Conservation (phyloP, 2,329 filamentous ascomycete genomes). For the Paecilomyces variotii region DNA sequence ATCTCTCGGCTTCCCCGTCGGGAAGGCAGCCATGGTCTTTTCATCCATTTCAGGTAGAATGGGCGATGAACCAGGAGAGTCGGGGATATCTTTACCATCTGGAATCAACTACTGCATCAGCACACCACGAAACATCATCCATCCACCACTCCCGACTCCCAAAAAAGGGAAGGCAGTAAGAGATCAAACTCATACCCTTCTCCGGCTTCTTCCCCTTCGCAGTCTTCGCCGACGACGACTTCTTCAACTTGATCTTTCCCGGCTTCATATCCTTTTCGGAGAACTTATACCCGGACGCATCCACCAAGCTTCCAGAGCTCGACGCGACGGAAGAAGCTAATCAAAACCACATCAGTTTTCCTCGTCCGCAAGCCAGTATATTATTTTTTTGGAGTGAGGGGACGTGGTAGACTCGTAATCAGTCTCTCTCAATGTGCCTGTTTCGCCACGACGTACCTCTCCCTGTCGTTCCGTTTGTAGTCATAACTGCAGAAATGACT, state of each 20-base stretch:
- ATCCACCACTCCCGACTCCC: too few species aligned
- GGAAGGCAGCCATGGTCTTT: constrained; percentile 67
- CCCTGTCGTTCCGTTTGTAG: constrained; percentile 26
- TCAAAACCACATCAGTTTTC: neutral
- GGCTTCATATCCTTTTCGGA: constrained; percentile 37
- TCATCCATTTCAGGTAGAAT: constrained; percentile 59
- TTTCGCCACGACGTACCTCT: constrained; percentile 20
- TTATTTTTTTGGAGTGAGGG: too few species aligned
- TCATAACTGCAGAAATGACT: constrained; percentile 17
- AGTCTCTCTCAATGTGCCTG: neutral
- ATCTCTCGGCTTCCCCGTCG: constrained; percentile 71
- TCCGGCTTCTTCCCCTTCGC: constrained; percentile 27
- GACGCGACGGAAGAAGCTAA: constrained; percentile 20
- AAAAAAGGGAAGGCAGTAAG: too few species aligned
- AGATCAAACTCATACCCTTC: too few species aligned
- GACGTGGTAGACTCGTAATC: too few species aligned
- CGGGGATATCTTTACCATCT: constrained; percentile 20
- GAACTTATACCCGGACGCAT: constrained; percentile 40
- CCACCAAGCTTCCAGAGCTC: constrained; percentile 30
- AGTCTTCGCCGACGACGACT: constrained; percentile 19
- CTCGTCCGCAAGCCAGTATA: too few species aligned
- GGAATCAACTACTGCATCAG: neutral
- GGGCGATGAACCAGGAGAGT: constrained; percentile 31
- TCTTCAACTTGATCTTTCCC: constrained; percentile 39
- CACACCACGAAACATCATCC: too few species aligned